These are phyloP conservation scores for Elsinoe ampelina DNA, from an alignment of 2,329 filamentous ascomycete species.

Conservation along the genomic window DNA sequence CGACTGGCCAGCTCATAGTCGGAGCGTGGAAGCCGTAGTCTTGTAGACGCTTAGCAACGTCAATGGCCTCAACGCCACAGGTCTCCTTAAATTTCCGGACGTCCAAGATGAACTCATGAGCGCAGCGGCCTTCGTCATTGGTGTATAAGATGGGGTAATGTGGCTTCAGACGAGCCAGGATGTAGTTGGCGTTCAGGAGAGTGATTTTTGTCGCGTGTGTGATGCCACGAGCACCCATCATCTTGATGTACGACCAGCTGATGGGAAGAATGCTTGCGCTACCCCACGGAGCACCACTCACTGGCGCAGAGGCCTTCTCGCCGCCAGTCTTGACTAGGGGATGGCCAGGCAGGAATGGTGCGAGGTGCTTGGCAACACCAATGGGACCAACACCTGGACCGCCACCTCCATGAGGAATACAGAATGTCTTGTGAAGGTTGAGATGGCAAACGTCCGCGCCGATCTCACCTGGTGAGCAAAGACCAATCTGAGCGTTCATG, in stretches of 20 bases:
- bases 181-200: conserved; percentile 95
- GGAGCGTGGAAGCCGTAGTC: conserved; percentile 97
- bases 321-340: conserved; percentile 50
- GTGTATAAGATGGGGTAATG: conserved; percentile 93
- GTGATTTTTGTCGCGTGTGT: conserved; percentile 86
- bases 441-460: conserved; percentile 95
- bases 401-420: conserved; percentile 90
- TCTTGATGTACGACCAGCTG: conserved; percentile 87
- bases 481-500: conserved; percentile 95
- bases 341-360: conserved; percentile 66
- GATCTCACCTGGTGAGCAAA: conserved; percentile 90
- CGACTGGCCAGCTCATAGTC: conserved; percentile 93
- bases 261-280: conserved; percentile 90
- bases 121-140: conserved; percentile 77
- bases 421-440: conserved; percentile 98
- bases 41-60: conserved; percentile 91
- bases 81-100: conserved; percentile 74
- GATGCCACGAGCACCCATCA: conserved; percentile 79
- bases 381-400: conserved; percentile 91
- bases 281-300: conserved; percentile 76
- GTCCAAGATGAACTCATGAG: conserved; percentile 96
- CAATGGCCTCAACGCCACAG: conserved; percentile 79
- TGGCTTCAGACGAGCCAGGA: conserved; percentile 73
- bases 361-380: conserved; percentile 75
- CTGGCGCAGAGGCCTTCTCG: conserved; percentile 53